Evolutionary conservation across 2,329 filamentous ascomycete genomes (phyloP), one percentile per base, ranked within the genome.

Genomic region (Diaporthe sp.): DNA sequence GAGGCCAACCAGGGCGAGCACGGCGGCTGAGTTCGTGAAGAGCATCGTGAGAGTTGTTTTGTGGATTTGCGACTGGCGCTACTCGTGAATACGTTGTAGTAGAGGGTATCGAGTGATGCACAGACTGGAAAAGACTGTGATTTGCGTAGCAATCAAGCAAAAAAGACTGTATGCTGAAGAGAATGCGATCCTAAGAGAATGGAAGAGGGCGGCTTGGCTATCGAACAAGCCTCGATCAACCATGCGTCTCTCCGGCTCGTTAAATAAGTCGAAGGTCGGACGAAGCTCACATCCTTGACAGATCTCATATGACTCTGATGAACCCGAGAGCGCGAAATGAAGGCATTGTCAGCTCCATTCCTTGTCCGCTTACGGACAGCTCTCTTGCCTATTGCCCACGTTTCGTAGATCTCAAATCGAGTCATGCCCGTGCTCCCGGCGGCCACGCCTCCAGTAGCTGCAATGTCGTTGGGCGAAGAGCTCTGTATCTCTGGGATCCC

Each of bases 191-290:
- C 30, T 67, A 15, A 67, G 61, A 67, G 61, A 67, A 67, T 67
- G 61, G 61, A 67, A 67, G 61, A 67, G 22, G 52, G 61, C 61
- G 61, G 61, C 61, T 67, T 67, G 61, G 61, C 42, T 67, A 52
- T 35, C 8, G 45, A 52, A 52, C 61, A 67, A 52, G 61, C 61
- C 42, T 67, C 61, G 45, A 52, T 50, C 45, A 67, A 67, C 42
- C 61, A 67, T 67, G 61, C 28, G 61, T 50, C 42, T 19, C 12
- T 47, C 28, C 42, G 45, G 61, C 42, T 47, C 38, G 61, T 67
- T 67, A 67, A 67, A 67, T 67, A 67, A 17, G 22, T 25, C 5
- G 30, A 38, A 52, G 42, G 12, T 50, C 45, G 61, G 45, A 33
- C 30, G 61, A 67, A 50, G 22, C 61, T 67, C 30, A 25, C 42